Evolutionary conservation across 139 green algal genomes (phyloP), one percentile per base, ranked within the genome.

Genomic region (Gonium pectorale): DNA sequence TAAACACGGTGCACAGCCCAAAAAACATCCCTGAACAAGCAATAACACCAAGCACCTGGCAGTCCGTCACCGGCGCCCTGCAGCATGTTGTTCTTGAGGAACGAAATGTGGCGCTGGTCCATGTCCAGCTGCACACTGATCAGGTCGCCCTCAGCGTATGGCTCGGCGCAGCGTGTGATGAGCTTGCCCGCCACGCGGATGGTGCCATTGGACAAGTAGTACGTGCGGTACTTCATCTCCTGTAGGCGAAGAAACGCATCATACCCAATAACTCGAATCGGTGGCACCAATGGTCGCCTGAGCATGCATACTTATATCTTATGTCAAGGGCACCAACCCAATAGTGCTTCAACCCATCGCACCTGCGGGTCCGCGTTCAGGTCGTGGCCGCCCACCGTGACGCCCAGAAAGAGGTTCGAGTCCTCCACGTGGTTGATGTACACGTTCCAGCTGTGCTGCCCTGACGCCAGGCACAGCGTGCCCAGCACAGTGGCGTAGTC

Each of bases 391-490:
- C 87, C 89, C 13, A 94, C 89, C 5, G 89, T 89, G 9, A 92
- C 91, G 27, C 90, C 91, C 27, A 94, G 92, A 75, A 94, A 94
- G 29, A 94, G 70, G 83, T 94, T 94, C 80, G 82, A 90, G 81
- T 94, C 91, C 87, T 94, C 91, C 41, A 94, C 91, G 78, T 94
- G 91, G 87, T 94, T 94, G 87, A 94, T 88, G 87, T 94, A 94
- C 41, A 94, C 83, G 56, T 92, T 94, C 91, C 91, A 94, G 49
- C 82, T 86, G 83, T 94, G 91, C 89, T 94, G 90, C 24, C 85
- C 85, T 26, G 67, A 86, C 11, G 90, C 86, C 17, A 94, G 67
- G 85, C 90, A 92, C 27, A 94, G 85, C 21, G 85, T 89, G 56
- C 81, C 87, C 0, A 94, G 89, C 49, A 94, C 91, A 5, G 91